Evolutionary conservation across 2,329 filamentous ascomycete species (phyloP), one percentile per base, ranked within the genome.

Genomic region (Clonostachys byssicola): DNA sequence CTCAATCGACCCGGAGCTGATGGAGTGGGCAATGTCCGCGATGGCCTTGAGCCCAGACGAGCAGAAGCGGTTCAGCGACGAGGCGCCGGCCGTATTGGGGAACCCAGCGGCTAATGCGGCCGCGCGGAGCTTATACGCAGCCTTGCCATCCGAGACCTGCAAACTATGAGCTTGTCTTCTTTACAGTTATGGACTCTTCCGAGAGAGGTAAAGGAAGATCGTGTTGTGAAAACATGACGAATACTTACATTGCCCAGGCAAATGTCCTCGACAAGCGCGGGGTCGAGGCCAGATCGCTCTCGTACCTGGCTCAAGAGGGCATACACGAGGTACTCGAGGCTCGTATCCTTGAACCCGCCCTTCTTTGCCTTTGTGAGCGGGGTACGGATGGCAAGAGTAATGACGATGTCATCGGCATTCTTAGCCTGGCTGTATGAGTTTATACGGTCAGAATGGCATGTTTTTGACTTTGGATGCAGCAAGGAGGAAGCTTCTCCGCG

Each of bases 321-420:
- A 64, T 91, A 90, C 51, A 95, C 67, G 48, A 99, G 76, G 68
- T 86, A 92, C 68, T 99, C 94, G 52, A 97, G 81, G 39, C 80
- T 80, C 6, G 91, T 95, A 67, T 99, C 92, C 76, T 96, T 97
- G 77, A 99, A 88, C 40, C 91, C 90, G 55, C 94, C 92, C 78
- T 96, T 96, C 66, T 78, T 79, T 45, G 81, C 91, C 74, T 96
- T 97, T 63, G 86, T 79, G 52, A 99, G 79, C 1, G 94, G 91
- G 30, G 92, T 96, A 48, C 94, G 88, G 60, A 92, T 76, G 30
- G 92, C 92, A 49, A 95, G 82, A 8, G 94, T 99, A 63, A 97
- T 96, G 65, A 99, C 94, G 47, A 99, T 80, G 74, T 99, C 94
- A 66, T 97, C 92, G 56, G 92, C 83, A 68, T 95, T 95, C 77